Evolutionary conservation across 1,284 basidiomycete genomes (phyloP).

Genomic region (Phellinidium pouzarii): DNA sequence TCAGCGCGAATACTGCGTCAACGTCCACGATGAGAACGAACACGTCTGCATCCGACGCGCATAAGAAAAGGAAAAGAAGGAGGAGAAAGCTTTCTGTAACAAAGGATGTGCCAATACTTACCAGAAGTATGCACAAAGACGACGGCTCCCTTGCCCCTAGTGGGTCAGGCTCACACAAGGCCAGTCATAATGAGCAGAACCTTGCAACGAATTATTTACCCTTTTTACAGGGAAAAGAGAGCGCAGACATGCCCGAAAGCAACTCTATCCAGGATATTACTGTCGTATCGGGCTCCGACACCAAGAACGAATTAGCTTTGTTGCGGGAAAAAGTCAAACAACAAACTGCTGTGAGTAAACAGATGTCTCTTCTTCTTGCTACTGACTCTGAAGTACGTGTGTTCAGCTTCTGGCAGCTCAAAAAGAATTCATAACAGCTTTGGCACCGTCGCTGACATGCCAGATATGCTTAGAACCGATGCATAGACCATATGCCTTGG

Average conservation of each 20-base stretch:
- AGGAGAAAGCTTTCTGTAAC: conserved; percentile 11
- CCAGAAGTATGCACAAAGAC: background rate
- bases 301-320: conserved; percentile 1
- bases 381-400: background rate
- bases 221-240: conserved; percentile 11
- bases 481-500: conserved; percentile 60
- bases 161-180: conserved; percentile 5
- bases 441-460: conserved; percentile 40
- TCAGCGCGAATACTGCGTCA: background rate
- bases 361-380: background rate
- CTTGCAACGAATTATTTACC: background rate
- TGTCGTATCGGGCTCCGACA: background rate
- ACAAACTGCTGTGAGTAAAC: conserved; percentile 5
- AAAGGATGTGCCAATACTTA: background rate
- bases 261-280: background rate
- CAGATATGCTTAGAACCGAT: conserved; percentile 70
- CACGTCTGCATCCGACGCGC: background rate
- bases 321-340: conserved; percentile 5
- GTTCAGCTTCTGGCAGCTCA: conserved; percentile 12
- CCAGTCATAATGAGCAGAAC: background rate
- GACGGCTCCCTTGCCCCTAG: background rate
- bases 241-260: background rate
- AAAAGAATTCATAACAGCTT: conserved; percentile 6
- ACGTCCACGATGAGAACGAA: conserved; percentile 5
- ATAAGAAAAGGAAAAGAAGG: conserved; percentile 8